phyloP scores from a whole-genome alignment of 257 asterid genomes.

The Rhazya stricta region DNA sequence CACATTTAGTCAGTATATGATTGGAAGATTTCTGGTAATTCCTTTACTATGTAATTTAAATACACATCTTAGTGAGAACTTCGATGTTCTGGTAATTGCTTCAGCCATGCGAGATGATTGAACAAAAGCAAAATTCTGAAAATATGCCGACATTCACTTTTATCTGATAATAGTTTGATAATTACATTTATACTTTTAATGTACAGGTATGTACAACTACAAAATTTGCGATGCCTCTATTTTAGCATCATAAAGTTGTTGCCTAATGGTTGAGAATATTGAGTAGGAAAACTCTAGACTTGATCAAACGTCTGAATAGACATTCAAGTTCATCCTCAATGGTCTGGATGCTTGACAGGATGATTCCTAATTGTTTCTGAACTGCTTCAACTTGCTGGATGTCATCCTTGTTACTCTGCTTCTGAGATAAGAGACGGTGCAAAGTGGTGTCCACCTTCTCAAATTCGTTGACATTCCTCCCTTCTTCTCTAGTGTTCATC shows the following conservation, averaged over 20 bases:
- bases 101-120: not conserved
- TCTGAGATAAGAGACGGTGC: not conserved
- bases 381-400: slow-evolving; percentile 9
- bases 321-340: slow-evolving; percentile 35
- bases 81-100: not conserved
- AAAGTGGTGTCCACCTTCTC: not conserved
- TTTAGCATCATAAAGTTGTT: slow-evolving; percentile 26
- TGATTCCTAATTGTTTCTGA: slow-evolving; percentile 23
- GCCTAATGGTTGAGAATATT: slow-evolving; percentile 4
- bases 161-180: not conserved
- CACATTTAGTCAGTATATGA: too few species aligned
- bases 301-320: slow-evolving; percentile 11
- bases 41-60: not conserved
- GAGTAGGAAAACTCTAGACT: slow-evolving; percentile 29
- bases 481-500: not conserved
- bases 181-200: not conserved
- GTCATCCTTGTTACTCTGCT: slow-evolving; percentile 1
- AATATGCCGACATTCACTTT: not conserved
- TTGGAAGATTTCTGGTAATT: not conserved
- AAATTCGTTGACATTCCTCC: not conserved
- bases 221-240: not conserved
- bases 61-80: not conserved
- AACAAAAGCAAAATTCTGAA: not conserved
- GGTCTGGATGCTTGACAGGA: slow-evolving; percentile 28
- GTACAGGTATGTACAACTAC: not conserved